Conservation (phyloP, 2,329 filamentous ascomycete genomes). For the Mycosphaerelloides madeirae region DNA sequence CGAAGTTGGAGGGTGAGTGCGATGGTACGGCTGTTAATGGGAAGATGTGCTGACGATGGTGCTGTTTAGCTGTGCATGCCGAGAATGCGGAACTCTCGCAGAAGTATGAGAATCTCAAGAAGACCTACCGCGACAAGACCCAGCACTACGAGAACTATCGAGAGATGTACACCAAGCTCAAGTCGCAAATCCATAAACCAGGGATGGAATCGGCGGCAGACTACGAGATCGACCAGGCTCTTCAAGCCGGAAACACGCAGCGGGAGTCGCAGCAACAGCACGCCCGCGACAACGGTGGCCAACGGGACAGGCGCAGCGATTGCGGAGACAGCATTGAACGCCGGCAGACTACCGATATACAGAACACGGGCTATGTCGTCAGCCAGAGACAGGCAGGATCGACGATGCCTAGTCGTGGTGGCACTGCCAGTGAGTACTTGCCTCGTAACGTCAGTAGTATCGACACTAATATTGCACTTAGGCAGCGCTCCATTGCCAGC, state of each 20-base stretch:
- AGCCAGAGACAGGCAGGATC: conserved; percentile 13
- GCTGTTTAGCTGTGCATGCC: conserved; percentile 7
- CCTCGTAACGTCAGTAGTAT: conserved; percentile 16
- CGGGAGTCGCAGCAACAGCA: conserved; percentile 5
- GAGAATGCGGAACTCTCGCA: conserved; percentile 7
- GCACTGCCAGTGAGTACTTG: conserved; percentile 9
- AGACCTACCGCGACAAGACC: conserved; percentile 10
- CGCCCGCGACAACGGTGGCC: no score
- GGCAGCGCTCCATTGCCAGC: conserved; percentile 20
- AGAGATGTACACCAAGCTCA: conserved; percentile 48
- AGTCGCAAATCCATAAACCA: conserved; percentile 51
- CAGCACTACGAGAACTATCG: conserved; percentile 4
- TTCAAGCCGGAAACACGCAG: conserved; percentile 29
- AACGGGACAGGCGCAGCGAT: conserved; percentile 14
- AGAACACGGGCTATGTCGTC: not conserved
- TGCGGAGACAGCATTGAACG: conserved; percentile 17
- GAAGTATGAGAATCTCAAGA: conserved; percentile 6
- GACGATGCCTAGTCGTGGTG: not conserved
- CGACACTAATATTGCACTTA: conserved; percentile 3
- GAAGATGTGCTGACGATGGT: not conserved
- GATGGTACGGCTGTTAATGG: not conserved
- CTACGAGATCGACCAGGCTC: conserved; percentile 46
- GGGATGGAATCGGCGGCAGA: conserved; percentile 54
- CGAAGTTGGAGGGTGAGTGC: conserved; percentile 57
- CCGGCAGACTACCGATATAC: conserved; percentile 1